These are phyloP conservation scores for Colletotrichum cordylinicola DNA, from an alignment of 2,329 filamentous ascomycete genomes.

Conservation along the genomic window DNA sequence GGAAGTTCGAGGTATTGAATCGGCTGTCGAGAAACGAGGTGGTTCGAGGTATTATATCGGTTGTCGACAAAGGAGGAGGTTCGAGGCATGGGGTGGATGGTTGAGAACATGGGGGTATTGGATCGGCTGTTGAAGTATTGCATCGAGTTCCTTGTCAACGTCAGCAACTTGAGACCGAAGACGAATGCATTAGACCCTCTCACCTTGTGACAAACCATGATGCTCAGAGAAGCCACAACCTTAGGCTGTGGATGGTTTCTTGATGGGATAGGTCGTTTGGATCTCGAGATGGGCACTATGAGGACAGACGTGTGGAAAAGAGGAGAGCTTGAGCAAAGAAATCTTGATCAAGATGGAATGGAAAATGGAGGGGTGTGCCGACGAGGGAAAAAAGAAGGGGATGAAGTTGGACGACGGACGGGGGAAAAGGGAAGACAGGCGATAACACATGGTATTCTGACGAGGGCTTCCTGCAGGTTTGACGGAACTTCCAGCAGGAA, in stretches of 20 bases:
- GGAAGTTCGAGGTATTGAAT: too few species aligned
- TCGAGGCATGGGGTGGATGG: not conserved
- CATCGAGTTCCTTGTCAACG: not conserved
- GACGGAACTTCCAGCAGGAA: too few species aligned
- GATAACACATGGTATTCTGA: not conserved
- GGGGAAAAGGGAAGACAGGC: not conserved
- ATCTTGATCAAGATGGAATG: not conserved
- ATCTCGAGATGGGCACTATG: not conserved
- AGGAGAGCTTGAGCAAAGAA: not conserved
- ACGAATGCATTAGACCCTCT: not conserved
- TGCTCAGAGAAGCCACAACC: not conserved
- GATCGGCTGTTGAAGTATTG: not conserved
- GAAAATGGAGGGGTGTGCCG: not conserved
- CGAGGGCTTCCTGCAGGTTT: too few species aligned
- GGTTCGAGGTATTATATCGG: too few species aligned
- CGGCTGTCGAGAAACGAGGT: too few species aligned
- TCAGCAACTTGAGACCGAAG: not conserved
- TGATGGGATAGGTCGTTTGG: not conserved
- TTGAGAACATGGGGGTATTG: not conserved
- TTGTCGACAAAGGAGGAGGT: not conserved
- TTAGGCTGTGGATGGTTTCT: not conserved
- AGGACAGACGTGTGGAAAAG: not conserved
- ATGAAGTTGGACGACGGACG: not conserved
- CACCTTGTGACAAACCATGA: not conserved
- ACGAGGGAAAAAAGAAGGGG: not conserved